Evolutionary conservation across 2,329 filamentous ascomycete species (phyloP).

Genomic region (Curvularia sp.): DNA sequence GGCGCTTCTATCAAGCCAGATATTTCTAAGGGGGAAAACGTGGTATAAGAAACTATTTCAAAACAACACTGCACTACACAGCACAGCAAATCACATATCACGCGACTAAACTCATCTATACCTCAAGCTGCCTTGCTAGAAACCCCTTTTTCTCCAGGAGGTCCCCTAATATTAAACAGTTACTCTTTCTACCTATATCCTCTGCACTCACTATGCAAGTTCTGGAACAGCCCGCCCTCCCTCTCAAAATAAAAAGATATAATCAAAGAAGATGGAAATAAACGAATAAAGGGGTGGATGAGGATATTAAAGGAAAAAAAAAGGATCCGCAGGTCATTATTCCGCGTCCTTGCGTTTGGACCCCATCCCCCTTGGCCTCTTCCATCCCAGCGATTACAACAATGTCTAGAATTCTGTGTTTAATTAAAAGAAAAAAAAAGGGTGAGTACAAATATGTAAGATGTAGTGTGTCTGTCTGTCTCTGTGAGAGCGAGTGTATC

Average conservation of each 20-base stretch:
- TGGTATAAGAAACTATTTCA: background rate
- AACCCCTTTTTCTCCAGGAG: background rate
- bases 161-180: background rate
- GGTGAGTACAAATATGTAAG: background rate
- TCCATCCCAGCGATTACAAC: background rate
- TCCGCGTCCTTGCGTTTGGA: background rate
- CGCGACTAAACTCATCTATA: background rate
- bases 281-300: background rate
- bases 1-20: background rate
- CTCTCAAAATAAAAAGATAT: too few species aligned
- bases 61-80: background rate
- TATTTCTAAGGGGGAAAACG: background rate
- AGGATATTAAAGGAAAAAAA: too few species aligned
- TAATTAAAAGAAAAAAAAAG: background rate
- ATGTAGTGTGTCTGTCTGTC: too few species aligned
- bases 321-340: too few species aligned
- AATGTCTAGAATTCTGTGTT: background rate
- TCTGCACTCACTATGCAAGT: background rate
- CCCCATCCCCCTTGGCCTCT: background rate
- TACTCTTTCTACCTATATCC: background rate
- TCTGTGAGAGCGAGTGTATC: background rate
- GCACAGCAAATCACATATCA: background rate
- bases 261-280: too few species aligned
- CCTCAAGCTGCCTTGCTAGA: background rate
- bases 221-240: too few species aligned